Percentiles rank a stretch among this genome's conserved stretches.
These are phyloP conservation scores for Sugiyamaella neomexicana DNA, from an alignment of 1,139 yeast genomes.

Conservation along the genomic window DNA sequence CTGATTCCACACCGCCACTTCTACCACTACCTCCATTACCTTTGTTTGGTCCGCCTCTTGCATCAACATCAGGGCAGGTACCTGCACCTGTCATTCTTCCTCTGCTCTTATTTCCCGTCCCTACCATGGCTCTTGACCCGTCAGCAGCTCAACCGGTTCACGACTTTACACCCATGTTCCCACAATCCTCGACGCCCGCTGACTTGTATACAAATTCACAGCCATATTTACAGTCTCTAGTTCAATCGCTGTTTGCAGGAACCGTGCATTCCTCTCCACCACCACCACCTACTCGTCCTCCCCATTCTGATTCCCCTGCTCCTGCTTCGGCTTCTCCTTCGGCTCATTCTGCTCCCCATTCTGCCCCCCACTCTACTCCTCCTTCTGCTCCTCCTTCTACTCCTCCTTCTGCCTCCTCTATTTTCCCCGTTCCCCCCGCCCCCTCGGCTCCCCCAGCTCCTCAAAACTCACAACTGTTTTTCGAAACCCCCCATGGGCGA, in stretches of 20 bases:
- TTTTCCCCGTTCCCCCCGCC: no score
- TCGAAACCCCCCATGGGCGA: slow-evolving; percentile 4
- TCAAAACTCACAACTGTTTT: slow-evolving; percentile 1
- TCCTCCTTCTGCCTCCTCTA: neutral
- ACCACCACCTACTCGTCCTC: neutral
- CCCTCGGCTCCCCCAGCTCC: no score
- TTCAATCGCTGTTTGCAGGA: neutral
- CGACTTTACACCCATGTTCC: neutral
- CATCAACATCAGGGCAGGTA: neutral
- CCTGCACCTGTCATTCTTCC: neutral
- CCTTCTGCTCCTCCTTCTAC: neutral
- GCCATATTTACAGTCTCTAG: neutral
- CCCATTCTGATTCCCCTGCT: neutral
- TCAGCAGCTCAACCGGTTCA: neutral
- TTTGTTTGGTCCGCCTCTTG: neutral
- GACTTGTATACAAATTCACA: neutral
- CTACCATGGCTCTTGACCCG: neutral
- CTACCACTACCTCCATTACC: neutral
- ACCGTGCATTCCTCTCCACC: neutral
- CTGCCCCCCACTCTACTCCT: neutral
- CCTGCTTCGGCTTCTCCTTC: neutral
- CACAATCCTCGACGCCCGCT: neutral
- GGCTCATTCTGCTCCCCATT: neutral
- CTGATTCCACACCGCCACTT: neutral
- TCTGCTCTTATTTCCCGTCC: neutral